Evolutionary conservation across 2,329 filamentous ascomycete species (phyloP).

Genomic region (Corynespora cassiicola): DNA sequence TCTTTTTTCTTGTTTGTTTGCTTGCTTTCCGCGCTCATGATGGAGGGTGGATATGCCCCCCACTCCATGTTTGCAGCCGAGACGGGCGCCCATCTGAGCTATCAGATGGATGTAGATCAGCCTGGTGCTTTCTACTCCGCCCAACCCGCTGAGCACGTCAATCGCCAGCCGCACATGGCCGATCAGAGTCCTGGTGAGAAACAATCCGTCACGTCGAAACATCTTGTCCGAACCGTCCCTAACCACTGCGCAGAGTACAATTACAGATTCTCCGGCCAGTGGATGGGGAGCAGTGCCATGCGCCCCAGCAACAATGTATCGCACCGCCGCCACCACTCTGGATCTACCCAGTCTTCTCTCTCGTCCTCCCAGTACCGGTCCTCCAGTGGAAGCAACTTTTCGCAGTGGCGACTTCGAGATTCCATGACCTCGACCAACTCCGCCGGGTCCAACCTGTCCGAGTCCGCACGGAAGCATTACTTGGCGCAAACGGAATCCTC

Average conservation of each 20-base stretch:
- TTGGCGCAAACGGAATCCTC: slow-evolving; percentile 16
- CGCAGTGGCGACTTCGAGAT: slow-evolving; percentile 18
- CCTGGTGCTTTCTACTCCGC: no score
- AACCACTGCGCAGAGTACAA: slow-evolving; percentile 15
- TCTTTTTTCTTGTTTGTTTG: no score
- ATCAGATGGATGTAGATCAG: no score
- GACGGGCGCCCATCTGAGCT: no score
- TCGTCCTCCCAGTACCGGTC: slow-evolving; percentile 21
- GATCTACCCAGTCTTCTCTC: slow-evolving; percentile 25
- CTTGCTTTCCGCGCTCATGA: no score
- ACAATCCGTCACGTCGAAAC: slow-evolving; percentile 2
- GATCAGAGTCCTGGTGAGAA: slow-evolving; percentile 14
- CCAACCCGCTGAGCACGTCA: background rate
- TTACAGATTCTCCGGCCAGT: slow-evolving; percentile 10
- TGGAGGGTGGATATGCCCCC: no score
- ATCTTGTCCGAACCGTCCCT: slow-evolving; percentile 3
- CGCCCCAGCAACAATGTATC: slow-evolving; percentile 7
- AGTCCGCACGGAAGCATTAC: slow-evolving; percentile 15
- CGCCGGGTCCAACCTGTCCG: slow-evolving; percentile 24
- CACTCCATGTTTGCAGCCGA: no score
- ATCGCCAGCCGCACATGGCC: slow-evolving; percentile 9
- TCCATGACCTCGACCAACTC: slow-evolving; percentile 32
- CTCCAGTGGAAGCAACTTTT: slow-evolving; percentile 25
- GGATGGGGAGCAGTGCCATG: slow-evolving; percentile 10
- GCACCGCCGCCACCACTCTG: slow-evolving; percentile 22